Evolutionary conservation across 2,329 filamentous ascomycete genomes (phyloP).

Genomic region (Claviceps paspali): DNA sequence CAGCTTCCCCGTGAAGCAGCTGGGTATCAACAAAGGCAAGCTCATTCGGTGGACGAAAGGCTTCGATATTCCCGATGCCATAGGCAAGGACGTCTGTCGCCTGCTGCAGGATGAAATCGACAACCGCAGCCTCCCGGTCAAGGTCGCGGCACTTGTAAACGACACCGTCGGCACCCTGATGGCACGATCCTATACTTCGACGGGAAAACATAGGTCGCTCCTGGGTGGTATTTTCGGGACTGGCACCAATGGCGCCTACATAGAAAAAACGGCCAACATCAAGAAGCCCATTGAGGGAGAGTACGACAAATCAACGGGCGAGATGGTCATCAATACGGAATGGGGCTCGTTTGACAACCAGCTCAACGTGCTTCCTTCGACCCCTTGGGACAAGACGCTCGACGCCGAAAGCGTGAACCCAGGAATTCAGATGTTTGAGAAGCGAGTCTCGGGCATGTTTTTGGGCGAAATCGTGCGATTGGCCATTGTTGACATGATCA

Average conservation of each 20-base stretch:
- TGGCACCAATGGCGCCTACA: constrained; percentile 92
- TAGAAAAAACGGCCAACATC: constrained; percentile 78
- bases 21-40: constrained; percentile 86
- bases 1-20: constrained; percentile 88
- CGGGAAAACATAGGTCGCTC: constrained; percentile 70
- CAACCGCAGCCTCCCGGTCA: constrained; percentile 69
- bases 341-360: constrained; percentile 98
- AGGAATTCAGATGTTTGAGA: constrained; percentile 97
- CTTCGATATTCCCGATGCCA: constrained; percentile 86
- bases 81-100: constrained; percentile 89
- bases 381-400: constrained; percentile 63
- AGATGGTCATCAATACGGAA: constrained; percentile 97
- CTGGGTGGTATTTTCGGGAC: constrained; percentile 97
- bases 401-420: constrained; percentile 77
- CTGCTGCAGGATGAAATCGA: constrained; percentile 85
- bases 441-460: constrained; percentile 97
- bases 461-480: constrained; percentile 82
- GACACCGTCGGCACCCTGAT: constrained; percentile 96
- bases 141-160: constrained; percentile 91
- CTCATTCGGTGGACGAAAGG: constrained; percentile 98
- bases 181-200: constrained; percentile 90
- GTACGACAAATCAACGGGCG: constrained; percentile 66
- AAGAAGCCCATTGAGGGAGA: constrained; percentile 58
- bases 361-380: constrained; percentile 74
- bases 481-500: constrained; percentile 56